These are phyloP conservation scores for Chondrostereum purpureum DNA, from an alignment of 1,284 basidiomycete genomes.

Conservation along the genomic window DNA sequence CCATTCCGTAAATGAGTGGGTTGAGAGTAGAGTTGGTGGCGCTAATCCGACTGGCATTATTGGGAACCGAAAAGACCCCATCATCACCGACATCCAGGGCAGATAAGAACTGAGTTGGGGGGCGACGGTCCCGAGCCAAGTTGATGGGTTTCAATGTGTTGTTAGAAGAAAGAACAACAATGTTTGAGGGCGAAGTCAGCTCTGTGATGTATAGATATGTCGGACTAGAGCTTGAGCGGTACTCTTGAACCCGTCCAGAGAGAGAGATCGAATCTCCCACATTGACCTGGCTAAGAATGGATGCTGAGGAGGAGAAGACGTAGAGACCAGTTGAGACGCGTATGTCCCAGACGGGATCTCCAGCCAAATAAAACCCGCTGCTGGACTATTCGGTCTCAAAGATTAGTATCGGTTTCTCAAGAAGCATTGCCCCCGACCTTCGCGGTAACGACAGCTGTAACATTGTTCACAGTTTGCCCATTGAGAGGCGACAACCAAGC, in stretches of 20 bases:
- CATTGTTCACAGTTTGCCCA: conserved; percentile 40
- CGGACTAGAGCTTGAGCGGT: conserved; percentile 32
- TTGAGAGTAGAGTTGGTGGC: conserved; percentile 39
- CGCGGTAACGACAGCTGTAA: conserved; percentile 49
- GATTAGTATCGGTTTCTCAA: conserved; percentile 1
- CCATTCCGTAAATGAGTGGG: conserved; percentile 47
- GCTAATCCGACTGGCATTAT: conserved; percentile 45
- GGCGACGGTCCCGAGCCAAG: conserved; percentile 48
- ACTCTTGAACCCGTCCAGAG: conserved; percentile 43
- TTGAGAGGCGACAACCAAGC: conserved; percentile 43
- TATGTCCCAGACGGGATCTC: conserved; percentile 35
- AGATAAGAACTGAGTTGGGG: conserved; percentile 45
- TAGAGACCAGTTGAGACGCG: conserved; percentile 48
- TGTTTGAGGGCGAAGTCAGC: conserved; percentile 36
- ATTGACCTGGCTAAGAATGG: conserved; percentile 30
- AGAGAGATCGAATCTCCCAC: conserved; percentile 48
- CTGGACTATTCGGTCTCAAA: too few species aligned
- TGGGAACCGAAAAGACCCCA: conserved; percentile 50
- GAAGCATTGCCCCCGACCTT: conserved; percentile 30
- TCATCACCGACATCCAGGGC: conserved; percentile 45
- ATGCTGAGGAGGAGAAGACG: conserved; percentile 38
- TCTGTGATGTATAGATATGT: conserved; percentile 50
- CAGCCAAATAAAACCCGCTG: conserved; percentile 49
- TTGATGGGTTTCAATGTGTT: conserved; percentile 42
- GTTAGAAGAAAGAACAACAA: conserved; percentile 39